Base-by-base conservation (phyloP, 2,329 filamentous ascomycete species). In the Penicillium frequentans region DNA sequence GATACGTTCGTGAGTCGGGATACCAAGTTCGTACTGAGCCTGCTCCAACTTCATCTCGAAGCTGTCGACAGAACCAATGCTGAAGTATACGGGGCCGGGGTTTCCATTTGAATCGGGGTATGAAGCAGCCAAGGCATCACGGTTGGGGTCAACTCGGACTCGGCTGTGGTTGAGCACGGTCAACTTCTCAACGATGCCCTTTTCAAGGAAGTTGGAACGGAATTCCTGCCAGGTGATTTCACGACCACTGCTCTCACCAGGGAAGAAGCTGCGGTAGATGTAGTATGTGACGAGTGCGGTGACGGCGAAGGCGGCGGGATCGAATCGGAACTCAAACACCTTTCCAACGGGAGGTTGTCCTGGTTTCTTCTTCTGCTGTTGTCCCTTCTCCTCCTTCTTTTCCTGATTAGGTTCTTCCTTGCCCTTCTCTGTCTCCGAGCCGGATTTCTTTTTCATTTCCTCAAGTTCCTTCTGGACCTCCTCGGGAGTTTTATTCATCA, bases 181-280 rank as follows among this genome's bases (percentile, higher is more conserved):
- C 65, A 99, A 83, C 79, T 93, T 97, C 78, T 97, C 90, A 21
- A 99, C 93, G 24, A 99, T 83, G 8, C 95, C 95, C 81, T 96
- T 97, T 77, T 97, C 92, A 59, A 99, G 82, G 81, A 96, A 98
- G 31, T 91, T 95, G 66, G 86, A 93, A 61, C 90, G 84, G 78
- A 99, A 91, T 77, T 99, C 95, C 77, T 99, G 93, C 91, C 92
- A 99, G 54, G 95, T 98, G 57, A 99, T 97, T 72, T 99, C 93
- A 69, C 86, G 82, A 54, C 79, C 81, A 60, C 49, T 33, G n/a
- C 81, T 82, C 61, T 90, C 87, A 21, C 83, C 82, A 3, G 87
- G 87, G 57, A 91, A 82, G 55, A 93, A 77, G 62, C 84, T 81
- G 55, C 83, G 79, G 73, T 86, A 88, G 48, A 87, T 71, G 54